Conservation (phyloP, 2,329 filamentous ascomycete genomes). For the Onygena corvina region DNA sequence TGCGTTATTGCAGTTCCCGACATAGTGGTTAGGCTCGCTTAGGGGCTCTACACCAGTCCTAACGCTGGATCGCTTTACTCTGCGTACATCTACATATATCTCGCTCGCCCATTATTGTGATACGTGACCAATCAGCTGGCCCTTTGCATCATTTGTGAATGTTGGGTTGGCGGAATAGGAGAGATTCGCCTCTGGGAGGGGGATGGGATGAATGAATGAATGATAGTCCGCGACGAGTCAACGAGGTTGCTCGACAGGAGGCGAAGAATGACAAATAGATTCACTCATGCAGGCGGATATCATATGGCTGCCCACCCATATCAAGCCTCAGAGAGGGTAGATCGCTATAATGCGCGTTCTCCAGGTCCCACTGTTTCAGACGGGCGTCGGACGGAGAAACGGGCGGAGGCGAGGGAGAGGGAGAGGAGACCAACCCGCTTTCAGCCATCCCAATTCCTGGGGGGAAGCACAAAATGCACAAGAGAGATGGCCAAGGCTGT, state of each 20-base stretch:
- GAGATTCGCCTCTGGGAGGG: no score
- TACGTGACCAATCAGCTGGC: no score
- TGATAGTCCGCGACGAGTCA: no score
- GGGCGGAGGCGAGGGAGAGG: not conserved
- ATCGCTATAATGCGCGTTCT: not conserved
- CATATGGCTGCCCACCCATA: no score
- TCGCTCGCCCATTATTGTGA: no score
- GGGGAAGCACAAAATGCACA: not conserved
- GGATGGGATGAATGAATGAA: no score
- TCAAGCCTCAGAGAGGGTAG: not conserved
- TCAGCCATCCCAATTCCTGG: no score
- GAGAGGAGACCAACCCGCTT: not conserved
- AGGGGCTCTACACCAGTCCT: not conserved
- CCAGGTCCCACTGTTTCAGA: conserved; percentile 2
- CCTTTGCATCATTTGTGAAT: no score
- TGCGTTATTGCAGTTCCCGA: not conserved
- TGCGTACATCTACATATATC: not conserved
- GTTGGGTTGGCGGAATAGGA: no score
- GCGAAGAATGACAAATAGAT: no score
- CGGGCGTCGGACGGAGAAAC: not conserved
- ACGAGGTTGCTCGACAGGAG: no score
- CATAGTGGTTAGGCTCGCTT: not conserved
- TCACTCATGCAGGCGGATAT: not conserved
- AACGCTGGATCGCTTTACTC: not conserved
- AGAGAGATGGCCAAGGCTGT: not conserved